Evolutionary conservation across 176 grass and related monocot genomes (phyloP), one percentile per base, ranked within the genome.

Genomic region (Stipa capillata): DNA sequence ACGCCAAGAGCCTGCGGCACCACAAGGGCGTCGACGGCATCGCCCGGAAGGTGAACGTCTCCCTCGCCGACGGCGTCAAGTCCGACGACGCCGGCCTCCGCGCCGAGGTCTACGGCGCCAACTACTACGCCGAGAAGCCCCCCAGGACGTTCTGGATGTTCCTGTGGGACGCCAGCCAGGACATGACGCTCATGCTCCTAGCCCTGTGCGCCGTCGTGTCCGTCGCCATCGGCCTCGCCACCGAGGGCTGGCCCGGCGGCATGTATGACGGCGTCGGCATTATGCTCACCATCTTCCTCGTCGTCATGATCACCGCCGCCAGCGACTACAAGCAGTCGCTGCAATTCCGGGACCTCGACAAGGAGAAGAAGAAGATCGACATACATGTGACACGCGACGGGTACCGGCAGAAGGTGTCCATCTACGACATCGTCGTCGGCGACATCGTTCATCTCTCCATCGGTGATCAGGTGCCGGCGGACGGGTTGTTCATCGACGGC

Each of bases 291-390:
- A 95, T 95, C 64, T 82, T 85, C 67, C 67, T 98, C 37, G 96
- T 98, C 1, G 88, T 93, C 25, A 74, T 70, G 52, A 91, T 98
- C 84, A 98, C 96, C 41, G 92, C 92, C 14, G 88, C 87, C 59
- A 98, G 96, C 55, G 96, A 98, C 71, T 95, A 98, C 79, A 94
- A 86, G 60, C 92, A 95, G 68, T 98, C 96, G n/a, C 89, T 98
- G 32, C 96, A 98, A 72, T 93, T 98, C 54, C 72, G 92, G 58
- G 96, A 98, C 81, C 85, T 98, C 13, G 96, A 98, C 77, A 83
- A 81, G 85, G 96, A 98, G 89, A 98, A 98, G 96, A 95, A 95
- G 86, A 98, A 89, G 88, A 98, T 98, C 18, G 87, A 81, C 14
- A 83, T 95, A 34, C 92, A 98, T 43, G 96, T 94, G 13, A 98